Base-by-base conservation (phyloP, 495 filamentous ascomycete genomes). In the Daldinia vernicosa region DNA sequence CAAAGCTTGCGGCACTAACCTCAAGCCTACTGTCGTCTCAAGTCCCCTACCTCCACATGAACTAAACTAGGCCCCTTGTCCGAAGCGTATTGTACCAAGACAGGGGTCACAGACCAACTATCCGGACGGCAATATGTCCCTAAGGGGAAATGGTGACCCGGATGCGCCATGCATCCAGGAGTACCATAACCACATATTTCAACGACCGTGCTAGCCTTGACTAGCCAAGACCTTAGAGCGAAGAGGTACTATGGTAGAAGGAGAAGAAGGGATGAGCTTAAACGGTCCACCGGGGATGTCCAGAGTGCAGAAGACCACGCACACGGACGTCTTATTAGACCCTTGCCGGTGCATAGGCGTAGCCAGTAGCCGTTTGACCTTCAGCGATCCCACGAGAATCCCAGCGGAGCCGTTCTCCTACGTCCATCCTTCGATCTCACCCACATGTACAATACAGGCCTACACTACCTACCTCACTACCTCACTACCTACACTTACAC, bases 1-100 rank as follows among this genome's bases (percentile, higher is more conserved):
- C 70, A 71, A 79, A 74, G 74, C 63, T 74, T 76, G 73, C 67
- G 74, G 76, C 80, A 74, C 72, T 72, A 72, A 71, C 68, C 76
- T 74, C 77, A 76, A 76, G 77, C 78, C 75, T 77, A 77, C 72
- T 71, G 76, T 81, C 80, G 82, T 84, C 82, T 84, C 82, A 84
- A 82, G 78, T 60, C 56, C 37, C 71, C 66, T 68, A 64, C 71
- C 71, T 70, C 70, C 71, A 65, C 69, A 72, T 65, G 45, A 69
- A 74, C 67, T 74, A 74, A 74, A 61, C 76, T 54, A 69, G 72
- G 66, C 19, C 67, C 72, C 76, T 72, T 74, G 76, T 67, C 67
- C 66, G 63, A 76, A 76, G 66, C 63, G 71, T 73, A 75, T 70
- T 66, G 71, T 73, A 75, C 72, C 73, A 75, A 74, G 71, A 68